Evolutionary conservation across 208 protist genomes (phyloP), one percentile per base, ranked within the genome.

Genomic region (Trypanosoma cruzi): DNA sequence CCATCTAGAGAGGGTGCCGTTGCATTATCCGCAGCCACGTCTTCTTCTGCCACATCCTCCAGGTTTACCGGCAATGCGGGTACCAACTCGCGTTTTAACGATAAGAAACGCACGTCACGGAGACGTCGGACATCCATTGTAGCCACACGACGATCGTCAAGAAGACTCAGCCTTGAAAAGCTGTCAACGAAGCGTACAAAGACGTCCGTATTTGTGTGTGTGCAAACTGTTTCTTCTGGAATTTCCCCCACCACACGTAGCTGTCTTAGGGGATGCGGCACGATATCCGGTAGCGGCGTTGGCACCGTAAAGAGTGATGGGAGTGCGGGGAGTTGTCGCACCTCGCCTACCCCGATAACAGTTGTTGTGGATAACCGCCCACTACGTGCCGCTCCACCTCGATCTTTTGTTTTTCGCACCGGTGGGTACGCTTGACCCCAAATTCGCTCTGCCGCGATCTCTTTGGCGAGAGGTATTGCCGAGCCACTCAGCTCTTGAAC

Each of bases 391-490:
- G 52, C 65, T 7, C 52, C 54, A 4, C 29, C 53, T 36, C 71
- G 71, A 31, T 77, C 65, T 28, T 77, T 77, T 31, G 48, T 57
- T 31, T 61, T 55, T 24, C 65, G 64, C 10, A 78, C 65, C 0
- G 65, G 58, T 20, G 73, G 73, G 50, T 65, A 56, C 0, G 67
- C 71, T 7, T 31, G 58, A 53, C 32, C 29, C 90, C 90, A 95
- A 34, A 93, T 61, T 18, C 73, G 66, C 50, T 72, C 44, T 16
- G 80, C 81, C 5, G 84, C 90, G n/a, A 96, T 72, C 54, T 91
- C 81, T 75, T 94, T 92, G 4, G 88, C 90, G 36, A 96, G 75
- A 4, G 90, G 88, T 1, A 96, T 26, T 13, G 83, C 86, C 2
- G 71, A 77, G 0, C 40, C 29, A 69, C 75, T 77, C 24, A 93